Conservation (phyloP, 1,284 basidiomycete genomes). For the Ganoderma resinaceum region DNA sequence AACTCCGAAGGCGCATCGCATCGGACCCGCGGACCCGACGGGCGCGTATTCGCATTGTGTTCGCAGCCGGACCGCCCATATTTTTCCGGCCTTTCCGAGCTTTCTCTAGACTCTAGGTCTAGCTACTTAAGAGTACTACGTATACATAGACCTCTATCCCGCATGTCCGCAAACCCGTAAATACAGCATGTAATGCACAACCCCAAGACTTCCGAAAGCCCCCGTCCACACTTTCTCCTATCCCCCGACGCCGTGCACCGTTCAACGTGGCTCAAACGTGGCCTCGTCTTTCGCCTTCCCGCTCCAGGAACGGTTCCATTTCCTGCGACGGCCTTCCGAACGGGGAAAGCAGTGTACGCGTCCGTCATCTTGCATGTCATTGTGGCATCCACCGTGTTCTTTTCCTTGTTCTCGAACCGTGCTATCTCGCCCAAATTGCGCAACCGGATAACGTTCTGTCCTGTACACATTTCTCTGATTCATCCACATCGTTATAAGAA, state of each 20-base stretch:
- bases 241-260: neutral
- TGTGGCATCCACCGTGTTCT: neutral
- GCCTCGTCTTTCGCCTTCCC: neutral
- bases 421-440: neutral
- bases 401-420: conserved; percentile 1
- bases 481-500: neutral
- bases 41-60: neutral
- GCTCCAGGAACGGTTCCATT: neutral
- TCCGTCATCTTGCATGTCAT: neutral
- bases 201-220: conserved; percentile 15
- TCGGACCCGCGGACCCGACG: conserved; percentile 2
- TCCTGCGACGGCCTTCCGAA: neutral
- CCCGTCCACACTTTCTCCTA: conserved; percentile 1
- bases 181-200: neutral
- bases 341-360: neutral
- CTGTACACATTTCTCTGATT: neutral
- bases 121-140: no score
- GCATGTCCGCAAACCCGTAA: neutral
- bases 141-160: no score
- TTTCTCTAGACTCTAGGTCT: neutral
- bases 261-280: neutral
- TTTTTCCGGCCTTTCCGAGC: neutral
- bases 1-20: neutral
- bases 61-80: neutral
- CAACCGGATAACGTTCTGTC: neutral